Conservation (phyloP, 2,329 filamentous ascomycete genomes). For the Amauroascus verrucosus region DNA sequence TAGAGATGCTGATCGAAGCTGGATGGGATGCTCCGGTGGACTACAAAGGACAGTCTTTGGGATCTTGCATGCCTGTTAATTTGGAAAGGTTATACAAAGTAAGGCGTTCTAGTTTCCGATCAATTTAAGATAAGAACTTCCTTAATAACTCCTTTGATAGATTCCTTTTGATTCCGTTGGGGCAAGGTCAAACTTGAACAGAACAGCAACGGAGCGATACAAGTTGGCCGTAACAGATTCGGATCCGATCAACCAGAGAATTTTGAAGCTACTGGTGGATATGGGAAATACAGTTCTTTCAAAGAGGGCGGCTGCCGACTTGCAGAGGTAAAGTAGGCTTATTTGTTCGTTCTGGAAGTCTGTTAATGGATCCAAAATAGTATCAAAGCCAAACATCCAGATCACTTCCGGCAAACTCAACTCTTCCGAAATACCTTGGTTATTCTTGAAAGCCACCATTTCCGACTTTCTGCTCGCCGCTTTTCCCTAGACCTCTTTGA, state of each 20-base stretch:
- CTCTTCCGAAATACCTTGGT: slow-evolving; percentile 80
- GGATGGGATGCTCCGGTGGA: slow-evolving; percentile 92
- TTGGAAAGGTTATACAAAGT: slow-evolving; percentile 70
- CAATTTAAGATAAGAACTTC: too few species aligned
- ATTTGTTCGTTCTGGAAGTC: neutral
- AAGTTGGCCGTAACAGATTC: slow-evolving; percentile 51
- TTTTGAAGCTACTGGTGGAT: slow-evolving; percentile 75
- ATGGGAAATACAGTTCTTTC: slow-evolving; percentile 88
- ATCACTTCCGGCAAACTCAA: slow-evolving; percentile 62
- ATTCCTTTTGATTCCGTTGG: slow-evolving; percentile 31
- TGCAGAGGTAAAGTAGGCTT: slow-evolving; percentile 46
- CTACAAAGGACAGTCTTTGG: slow-evolving; percentile 68
- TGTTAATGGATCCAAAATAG: slow-evolving; percentile 28
- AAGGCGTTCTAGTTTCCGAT: too few species aligned
- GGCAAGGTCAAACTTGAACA: slow-evolving; percentile 37
- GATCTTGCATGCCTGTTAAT: slow-evolving; percentile 74
- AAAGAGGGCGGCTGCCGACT: slow-evolving; percentile 72
- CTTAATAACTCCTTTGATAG: slow-evolving; percentile 15
- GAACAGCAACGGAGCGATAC: slow-evolving; percentile 34
- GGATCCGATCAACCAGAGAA: slow-evolving; percentile 58
- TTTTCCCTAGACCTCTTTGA: slow-evolving; percentile 94
- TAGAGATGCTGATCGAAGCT: slow-evolving; percentile 79
- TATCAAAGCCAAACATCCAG: slow-evolving; percentile 63
- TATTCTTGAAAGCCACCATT: slow-evolving; percentile 80
- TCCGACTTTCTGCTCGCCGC: slow-evolving; percentile 72